Conservation (phyloP, 2,329 filamentous ascomycete genomes). For the Ophiostoma novo-ulmi region DNA sequence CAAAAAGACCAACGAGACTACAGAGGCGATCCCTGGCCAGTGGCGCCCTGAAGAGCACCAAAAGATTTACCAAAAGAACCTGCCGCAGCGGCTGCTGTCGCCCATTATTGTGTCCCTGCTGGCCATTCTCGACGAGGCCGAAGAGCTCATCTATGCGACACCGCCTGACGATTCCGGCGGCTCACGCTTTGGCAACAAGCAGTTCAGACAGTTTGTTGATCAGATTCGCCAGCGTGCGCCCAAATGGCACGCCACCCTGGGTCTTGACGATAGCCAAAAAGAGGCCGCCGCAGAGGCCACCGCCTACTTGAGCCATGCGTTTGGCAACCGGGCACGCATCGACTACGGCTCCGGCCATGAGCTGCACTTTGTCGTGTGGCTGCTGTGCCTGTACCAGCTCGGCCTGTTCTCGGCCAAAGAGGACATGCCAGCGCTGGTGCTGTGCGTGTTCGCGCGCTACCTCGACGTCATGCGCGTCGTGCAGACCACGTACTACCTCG, state of each 20-base stretch:
- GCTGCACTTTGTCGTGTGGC: conserved; percentile 93
- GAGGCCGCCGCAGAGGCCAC: conserved; percentile 64
- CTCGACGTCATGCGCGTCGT: conserved; percentile 79
- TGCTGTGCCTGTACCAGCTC: conserved; percentile 86
- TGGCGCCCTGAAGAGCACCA: conserved; percentile 17
- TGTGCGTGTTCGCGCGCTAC: conserved; percentile 77
- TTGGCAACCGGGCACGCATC: conserved; percentile 80
- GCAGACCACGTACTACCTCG: conserved; percentile 90
- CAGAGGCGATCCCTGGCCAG: conserved; percentile 12
- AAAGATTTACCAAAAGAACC: conserved; percentile 22
- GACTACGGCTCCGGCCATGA: conserved; percentile 98
- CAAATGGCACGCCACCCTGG: conserved; percentile 61
- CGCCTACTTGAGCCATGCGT: conserved; percentile 74
- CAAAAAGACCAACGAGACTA: too few species aligned
- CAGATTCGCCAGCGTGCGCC: conserved; percentile 52
- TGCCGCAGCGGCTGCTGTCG: conserved; percentile 46
- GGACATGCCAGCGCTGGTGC: conserved; percentile 69
- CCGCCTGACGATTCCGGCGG: conserved; percentile 82
- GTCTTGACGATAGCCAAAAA: conserved; percentile 38
- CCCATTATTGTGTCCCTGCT: conserved; percentile 62
- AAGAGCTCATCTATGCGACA: conserved; percentile 59
- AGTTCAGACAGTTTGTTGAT: conserved; percentile 78
- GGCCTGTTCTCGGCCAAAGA: conserved; percentile 46
- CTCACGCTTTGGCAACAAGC: conserved; percentile 90
- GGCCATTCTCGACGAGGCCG: conserved; percentile 63